These are phyloP conservation scores for Salvia hispanica DNA, from an alignment of 257 asterid species.

Conservation along the genomic window DNA sequence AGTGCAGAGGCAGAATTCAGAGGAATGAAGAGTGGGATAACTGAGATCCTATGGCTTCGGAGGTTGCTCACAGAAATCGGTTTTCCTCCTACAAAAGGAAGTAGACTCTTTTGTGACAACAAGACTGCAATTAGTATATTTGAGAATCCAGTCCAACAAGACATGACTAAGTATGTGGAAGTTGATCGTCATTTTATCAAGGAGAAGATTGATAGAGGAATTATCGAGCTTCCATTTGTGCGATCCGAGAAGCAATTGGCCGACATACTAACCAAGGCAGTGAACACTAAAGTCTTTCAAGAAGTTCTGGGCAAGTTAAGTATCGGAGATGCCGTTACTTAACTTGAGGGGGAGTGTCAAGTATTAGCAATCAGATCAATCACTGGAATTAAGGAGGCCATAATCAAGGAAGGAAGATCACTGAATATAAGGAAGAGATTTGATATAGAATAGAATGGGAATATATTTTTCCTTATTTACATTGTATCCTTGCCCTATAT, in stretches of 20 bases:
- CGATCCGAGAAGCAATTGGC: background rate
- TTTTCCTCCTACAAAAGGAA: background rate
- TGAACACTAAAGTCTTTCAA: background rate
- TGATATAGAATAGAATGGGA: no score
- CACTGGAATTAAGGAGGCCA: no score
- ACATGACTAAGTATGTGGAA: no score
- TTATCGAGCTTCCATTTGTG: no score
- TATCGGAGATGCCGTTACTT: background rate
- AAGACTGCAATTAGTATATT: background rate
- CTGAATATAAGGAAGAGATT: no score
- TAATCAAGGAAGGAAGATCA: no score
- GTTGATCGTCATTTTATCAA: no score
- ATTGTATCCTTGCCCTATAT: no score
- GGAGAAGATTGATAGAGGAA: no score
- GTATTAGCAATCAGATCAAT: background rate
- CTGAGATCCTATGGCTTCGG: slow-evolving; percentile 1
- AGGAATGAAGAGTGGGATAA: slow-evolving; percentile 3
- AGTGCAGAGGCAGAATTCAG: slow-evolving; percentile 9
- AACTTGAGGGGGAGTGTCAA: background rate
- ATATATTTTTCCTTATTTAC: no score
- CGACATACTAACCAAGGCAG: background rate
- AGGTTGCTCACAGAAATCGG: background rate
- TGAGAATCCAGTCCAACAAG: background rate
- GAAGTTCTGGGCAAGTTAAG: background rate
- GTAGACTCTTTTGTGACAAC: background rate